Percentiles rank a stretch among this genome's conserved stretches.
phyloP scores from a whole-genome alignment of 176 grass and related monocot species.

The Zea luxurians region DNA sequence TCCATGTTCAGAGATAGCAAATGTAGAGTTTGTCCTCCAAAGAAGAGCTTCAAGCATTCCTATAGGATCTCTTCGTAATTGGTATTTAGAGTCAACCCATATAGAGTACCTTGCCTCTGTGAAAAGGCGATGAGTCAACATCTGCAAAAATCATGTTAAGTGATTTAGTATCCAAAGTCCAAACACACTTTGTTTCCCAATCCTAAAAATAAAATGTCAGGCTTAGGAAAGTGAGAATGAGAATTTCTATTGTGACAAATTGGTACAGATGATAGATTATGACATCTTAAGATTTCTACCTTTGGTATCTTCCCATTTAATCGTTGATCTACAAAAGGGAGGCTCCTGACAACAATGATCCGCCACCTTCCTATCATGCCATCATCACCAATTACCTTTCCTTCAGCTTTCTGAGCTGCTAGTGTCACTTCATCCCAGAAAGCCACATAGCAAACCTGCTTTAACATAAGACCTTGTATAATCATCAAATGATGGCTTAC shows the following conservation, averaged over 20 bases:
- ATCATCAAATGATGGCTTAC: conserved; percentile 11
- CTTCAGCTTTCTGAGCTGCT: conserved; percentile 68
- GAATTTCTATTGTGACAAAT: conserved; percentile 4
- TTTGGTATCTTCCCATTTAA: conserved; percentile 96
- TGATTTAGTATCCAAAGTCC: conserved; percentile 30
- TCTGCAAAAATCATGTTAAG: conserved; percentile 46
- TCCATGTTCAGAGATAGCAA: conserved; percentile 97
- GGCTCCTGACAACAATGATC: conserved; percentile 67
- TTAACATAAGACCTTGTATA: conserved; percentile 14
- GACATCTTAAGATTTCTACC: conserved; percentile 43
- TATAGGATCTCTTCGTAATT: conserved; percentile 88
- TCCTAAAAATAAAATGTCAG: not conserved
- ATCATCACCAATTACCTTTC: conserved; percentile 67
- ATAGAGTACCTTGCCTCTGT: conserved; percentile 86
- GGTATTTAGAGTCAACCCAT: conserved; percentile 99
- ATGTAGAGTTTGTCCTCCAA: conserved; percentile 82
- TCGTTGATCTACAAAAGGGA: conserved; percentile 91
- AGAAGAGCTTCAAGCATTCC: conserved; percentile 79
- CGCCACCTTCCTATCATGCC: conserved; percentile 78
- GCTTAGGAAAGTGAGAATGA: not conserved
- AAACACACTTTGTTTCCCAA: conserved; percentile 9
- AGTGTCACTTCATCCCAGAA: conserved; percentile 90
- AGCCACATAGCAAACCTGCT: conserved; percentile 86
- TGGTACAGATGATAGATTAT: not conserved
- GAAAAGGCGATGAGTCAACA: conserved; percentile 93